A percentile compares a stretch with the other conserved stretches of the same genome.
Evolutionary conservation across 306 rosid genomes (phyloP).

Genomic region (Castanea crenata): DNA sequence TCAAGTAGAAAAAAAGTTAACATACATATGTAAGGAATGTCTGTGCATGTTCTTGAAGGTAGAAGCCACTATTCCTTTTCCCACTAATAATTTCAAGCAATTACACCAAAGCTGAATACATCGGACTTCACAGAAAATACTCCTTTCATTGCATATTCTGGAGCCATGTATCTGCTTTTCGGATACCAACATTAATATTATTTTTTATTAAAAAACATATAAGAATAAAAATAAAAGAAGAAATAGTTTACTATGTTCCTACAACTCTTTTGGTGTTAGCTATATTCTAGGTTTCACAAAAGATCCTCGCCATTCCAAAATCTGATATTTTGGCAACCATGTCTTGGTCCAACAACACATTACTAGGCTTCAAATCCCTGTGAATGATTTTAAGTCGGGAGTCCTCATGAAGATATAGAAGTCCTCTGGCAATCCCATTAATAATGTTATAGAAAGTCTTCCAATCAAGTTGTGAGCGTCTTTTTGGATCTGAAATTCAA

Average conservation of each 20-base stretch:
- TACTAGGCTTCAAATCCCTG: constrained; percentile 57
- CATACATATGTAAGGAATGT: constrained; percentile 51
- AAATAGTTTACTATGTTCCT: constrained; percentile 48
- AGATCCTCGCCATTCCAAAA: constrained; percentile 60
- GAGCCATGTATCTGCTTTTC: constrained; percentile 59
- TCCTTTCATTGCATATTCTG: constrained; percentile 61
- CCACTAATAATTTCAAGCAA: constrained; percentile 54
- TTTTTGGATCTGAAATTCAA: constrained; percentile 31
- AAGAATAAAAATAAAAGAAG: neutral
- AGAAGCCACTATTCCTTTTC: constrained; percentile 39
- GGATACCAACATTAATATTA: neutral
- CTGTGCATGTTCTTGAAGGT: constrained; percentile 33
- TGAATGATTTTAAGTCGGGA: constrained; percentile 54
- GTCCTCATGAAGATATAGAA: constrained; percentile 60
- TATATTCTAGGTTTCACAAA: constrained; percentile 40
- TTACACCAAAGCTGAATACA: constrained; percentile 56
- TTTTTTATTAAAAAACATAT: no score
- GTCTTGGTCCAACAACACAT: constrained; percentile 47
- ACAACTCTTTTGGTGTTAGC: constrained; percentile 55
- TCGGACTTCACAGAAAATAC: constrained; percentile 54
- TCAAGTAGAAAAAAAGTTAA: neutral
- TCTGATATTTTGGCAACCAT: constrained; percentile 52
- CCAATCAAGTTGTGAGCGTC: constrained; percentile 45
- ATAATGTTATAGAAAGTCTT: constrained; percentile 36
- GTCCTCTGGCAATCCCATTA: constrained; percentile 44